Evolutionary conservation across 2,329 filamentous ascomycete species (phyloP).

Genomic region (Stemphylium vesicarium): DNA sequence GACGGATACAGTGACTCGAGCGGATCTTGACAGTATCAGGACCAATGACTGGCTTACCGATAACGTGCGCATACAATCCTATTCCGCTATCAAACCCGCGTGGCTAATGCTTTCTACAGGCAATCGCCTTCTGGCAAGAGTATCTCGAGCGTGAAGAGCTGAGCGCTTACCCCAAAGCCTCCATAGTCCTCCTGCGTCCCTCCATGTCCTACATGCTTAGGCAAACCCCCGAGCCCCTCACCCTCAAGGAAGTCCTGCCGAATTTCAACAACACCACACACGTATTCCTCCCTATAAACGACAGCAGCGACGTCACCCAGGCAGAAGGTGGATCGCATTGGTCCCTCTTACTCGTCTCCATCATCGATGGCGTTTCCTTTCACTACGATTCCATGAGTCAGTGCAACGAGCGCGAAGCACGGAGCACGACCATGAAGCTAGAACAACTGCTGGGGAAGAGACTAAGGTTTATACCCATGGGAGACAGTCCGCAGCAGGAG

Average conservation of each 20-base stretch:
- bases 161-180: constrained; percentile 76
- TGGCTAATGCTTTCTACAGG: constrained; percentile 57
- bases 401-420: constrained; percentile 77
- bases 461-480: constrained; percentile 78
- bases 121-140: constrained; percentile 98
- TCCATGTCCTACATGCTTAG: constrained; percentile 92
- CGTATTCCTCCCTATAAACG: constrained; percentile 95
- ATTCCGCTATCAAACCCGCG: neutral
- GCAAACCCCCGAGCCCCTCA: constrained; percentile 67
- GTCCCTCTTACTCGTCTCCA: constrained; percentile 88
- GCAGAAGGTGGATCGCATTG: constrained; percentile 95
- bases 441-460: constrained; percentile 69
- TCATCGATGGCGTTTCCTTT: constrained; percentile 89
- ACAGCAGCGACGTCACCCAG: constrained; percentile 77
- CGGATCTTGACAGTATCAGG: constrained; percentile 87
- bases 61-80: constrained; percentile 64
- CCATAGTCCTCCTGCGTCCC: constrained; percentile 89
- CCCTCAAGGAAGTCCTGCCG: constrained; percentile 72
- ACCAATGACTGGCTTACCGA: constrained; percentile 91
- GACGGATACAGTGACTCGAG: constrained; percentile 72
- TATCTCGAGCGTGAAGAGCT: constrained; percentile 92
- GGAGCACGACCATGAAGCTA: constrained; percentile 72
- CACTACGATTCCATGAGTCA: constrained; percentile 91
- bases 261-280: constrained; percentile 83
- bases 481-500: constrained; percentile 87